phyloP scores from a whole-genome alignment of 1,284 basidiomycete genomes.

The Nidula niveotomentosa region DNA sequence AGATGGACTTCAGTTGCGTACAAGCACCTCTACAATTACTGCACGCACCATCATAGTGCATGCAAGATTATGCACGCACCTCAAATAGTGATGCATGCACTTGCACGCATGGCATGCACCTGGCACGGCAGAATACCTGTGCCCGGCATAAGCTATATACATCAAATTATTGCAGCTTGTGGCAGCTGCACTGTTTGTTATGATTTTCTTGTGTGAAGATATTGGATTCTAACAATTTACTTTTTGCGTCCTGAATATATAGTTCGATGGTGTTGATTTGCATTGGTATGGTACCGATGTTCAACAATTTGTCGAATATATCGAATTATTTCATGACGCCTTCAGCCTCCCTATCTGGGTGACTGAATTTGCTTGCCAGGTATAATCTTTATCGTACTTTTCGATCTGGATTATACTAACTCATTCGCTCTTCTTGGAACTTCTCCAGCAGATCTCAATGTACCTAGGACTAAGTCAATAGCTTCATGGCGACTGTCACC shows the following conservation, averaged over 20 bases:
- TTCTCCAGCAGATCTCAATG: slow-evolving; percentile 66
- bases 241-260: too few relatives aligned
- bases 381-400: slow-evolving; percentile 19
- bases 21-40: too few relatives aligned
- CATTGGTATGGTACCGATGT: slow-evolving; percentile 65
- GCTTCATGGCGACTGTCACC: slow-evolving; percentile 58
- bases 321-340: slow-evolving; percentile 47
- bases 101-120: too few relatives aligned
- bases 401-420: too few relatives aligned
- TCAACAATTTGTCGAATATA: slow-evolving; percentile 48
- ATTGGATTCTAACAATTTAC: too few relatives aligned
- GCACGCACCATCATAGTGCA: too few relatives aligned
- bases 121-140: too few relatives aligned
- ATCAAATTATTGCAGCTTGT: slow-evolving; percentile 55
- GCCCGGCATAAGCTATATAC: slow-evolving; percentile 59
- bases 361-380: slow-evolving; percentile 73
- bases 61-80: too few relatives aligned
- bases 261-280: slow-evolving; percentile 51
- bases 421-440: slow-evolving; percentile 37
- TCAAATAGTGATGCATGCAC: too few relatives aligned
- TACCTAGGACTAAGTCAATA: slow-evolving; percentile 40
- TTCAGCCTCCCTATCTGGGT: slow-evolving; percentile 57
- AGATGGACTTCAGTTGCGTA: too few relatives aligned
- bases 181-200: slow-evolving; percentile 39
- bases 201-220: slow-evolving; percentile 5